A percentile compares a stretch with the other conserved stretches of the same genome.
These are phyloP conservation scores for Austroboletus eburneus DNA, from an alignment of 768 basidiomycete genomes.

Conservation along the genomic window DNA sequence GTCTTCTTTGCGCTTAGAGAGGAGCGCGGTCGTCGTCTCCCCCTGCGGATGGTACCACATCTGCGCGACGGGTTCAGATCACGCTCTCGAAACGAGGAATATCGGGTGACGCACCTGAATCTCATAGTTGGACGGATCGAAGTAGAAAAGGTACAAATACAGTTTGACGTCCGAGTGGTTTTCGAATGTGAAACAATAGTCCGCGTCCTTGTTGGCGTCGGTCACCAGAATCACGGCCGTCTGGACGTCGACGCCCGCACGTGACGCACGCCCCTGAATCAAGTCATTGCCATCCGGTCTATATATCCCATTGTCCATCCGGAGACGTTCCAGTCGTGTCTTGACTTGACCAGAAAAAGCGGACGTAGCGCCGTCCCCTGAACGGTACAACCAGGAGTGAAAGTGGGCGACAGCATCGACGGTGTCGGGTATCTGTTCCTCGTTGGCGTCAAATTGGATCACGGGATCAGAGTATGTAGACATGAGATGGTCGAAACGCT, in stretches of 20 bases:
- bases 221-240: slow-evolving; percentile 12
- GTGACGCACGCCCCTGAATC: slow-evolving; percentile 1
- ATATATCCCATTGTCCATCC: not conserved
- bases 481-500: slow-evolving; percentile 16
- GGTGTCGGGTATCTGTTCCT: no score
- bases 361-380: slow-evolving; percentile 7
- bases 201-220: slow-evolving; percentile 12
- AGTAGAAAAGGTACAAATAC: slow-evolving; percentile 24
- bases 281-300: slow-evolving; percentile 12
- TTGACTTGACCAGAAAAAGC: slow-evolving; percentile 11
- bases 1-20: not conserved
- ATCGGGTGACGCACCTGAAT: slow-evolving; percentile 8
- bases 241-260: slow-evolving; percentile 3
- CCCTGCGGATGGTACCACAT: slow-evolving; percentile 15
- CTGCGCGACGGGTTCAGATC: not conserved
- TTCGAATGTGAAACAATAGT: slow-evolving; percentile 20
- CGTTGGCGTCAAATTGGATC: slow-evolving; percentile 6
- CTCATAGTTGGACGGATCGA: slow-evolving; percentile 19
- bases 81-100: not conserved
- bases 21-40: slow-evolving; percentile 6
- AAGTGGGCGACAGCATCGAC: slow-evolving; percentile 17
- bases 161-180: slow-evolving; percentile 16
- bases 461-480: not conserved
- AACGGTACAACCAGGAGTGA: slow-evolving; percentile 18
- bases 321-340: slow-evolving; percentile 9